Evolutionary conservation across 768 basidiomycete genomes (phyloP).

Genomic region (Nevesoporus exiguus): DNA sequence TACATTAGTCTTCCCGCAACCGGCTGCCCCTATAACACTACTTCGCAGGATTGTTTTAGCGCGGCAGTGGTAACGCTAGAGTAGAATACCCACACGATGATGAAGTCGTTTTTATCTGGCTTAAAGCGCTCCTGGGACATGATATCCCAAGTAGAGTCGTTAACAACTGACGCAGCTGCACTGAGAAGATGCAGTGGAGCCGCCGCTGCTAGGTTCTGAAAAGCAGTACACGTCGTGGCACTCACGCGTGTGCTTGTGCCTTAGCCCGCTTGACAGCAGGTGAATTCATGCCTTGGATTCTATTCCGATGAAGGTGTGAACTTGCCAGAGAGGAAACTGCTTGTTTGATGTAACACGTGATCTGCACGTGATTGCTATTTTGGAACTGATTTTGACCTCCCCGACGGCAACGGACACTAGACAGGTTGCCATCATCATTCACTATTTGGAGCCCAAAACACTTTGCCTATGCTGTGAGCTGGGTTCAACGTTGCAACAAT

Average conservation of each 20-base stretch:
- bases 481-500: too few relatives aligned
- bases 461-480: too few relatives aligned
- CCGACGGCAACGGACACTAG: too few relatives aligned
- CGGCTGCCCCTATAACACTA: constrained; percentile 27
- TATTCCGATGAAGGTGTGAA: neutral
- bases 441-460: too few relatives aligned
- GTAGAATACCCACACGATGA: constrained; percentile 13
- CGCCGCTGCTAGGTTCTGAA: constrained; percentile 8
- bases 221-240: neutral
- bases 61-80: too few relatives aligned
- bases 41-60: neutral
- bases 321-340: neutral
- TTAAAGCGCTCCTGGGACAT: constrained; percentile 3
- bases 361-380: too few relatives aligned
- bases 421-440: too few relatives aligned
- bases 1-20: constrained; percentile 26
- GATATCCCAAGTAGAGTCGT: neutral
- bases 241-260: neutral
- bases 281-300: neutral
- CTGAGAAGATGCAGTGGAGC: neutral
- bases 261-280: neutral
- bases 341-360: too few relatives aligned
- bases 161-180: neutral
- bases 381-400: too few relatives aligned
- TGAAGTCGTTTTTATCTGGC: constrained; percentile 1